Evolutionary conservation across 257 asterid species (phyloP).

Genomic region (Mitragyna speciosa): DNA sequence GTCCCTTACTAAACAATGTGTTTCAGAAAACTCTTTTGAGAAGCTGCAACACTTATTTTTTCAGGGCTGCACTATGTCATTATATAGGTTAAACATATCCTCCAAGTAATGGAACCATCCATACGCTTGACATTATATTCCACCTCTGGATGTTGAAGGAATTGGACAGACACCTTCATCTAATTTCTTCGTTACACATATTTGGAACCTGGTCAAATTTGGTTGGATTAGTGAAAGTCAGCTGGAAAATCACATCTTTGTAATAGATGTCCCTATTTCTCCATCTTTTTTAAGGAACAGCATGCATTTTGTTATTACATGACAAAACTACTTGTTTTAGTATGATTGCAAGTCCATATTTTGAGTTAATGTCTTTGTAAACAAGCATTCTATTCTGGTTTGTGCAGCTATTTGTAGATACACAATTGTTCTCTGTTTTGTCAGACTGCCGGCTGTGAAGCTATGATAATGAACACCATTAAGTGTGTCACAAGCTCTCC

Average conservation of each 20-base stretch:
- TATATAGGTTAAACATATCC: not conserved
- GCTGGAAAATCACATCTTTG: not conserved
- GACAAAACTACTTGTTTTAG: not conserved
- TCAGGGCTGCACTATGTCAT: not conserved
- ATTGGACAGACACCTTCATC: not conserved
- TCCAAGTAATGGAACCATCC: not conserved
- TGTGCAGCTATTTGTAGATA: constrained; percentile 80
- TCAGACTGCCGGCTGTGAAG: constrained; percentile 67
- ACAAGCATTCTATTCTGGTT: constrained; percentile 12
- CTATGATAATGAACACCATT: constrained; percentile 46
- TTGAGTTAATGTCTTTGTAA: not conserved
- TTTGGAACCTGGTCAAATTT: not conserved
- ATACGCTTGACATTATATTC: not conserved
- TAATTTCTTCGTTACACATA: not conserved
- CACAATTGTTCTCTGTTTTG: constrained; percentile 71
- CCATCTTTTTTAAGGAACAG: not conserved
- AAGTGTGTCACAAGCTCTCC: not conserved
- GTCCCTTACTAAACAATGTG: not conserved
- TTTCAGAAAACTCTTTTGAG: not conserved
- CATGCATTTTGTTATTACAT: not conserved
- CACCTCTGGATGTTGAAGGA: not conserved
- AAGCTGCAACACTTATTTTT: not conserved
- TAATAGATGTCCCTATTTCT: not conserved
- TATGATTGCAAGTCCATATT: not conserved
- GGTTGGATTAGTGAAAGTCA: not conserved